Base-by-base conservation (phyloP, 495 filamentous ascomycete genomes). In the Penicillium pancosmium region DNA sequence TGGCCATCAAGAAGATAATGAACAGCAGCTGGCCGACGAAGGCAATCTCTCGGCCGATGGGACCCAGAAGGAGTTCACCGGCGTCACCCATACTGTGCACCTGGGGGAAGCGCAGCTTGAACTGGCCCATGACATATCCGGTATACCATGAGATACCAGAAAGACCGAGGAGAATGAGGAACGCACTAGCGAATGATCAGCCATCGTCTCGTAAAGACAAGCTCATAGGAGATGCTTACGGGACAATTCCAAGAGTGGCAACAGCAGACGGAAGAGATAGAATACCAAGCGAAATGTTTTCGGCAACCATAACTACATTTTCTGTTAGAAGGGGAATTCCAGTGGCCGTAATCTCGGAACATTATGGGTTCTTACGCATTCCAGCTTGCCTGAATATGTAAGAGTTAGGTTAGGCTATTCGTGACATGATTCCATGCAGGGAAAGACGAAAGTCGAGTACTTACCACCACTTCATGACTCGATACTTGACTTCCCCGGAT, bases 1-100 rank as follows among this genome's bases (percentile, higher is more conserved):
- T 88, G 21, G 81, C 89, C 74, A 89, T 87, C 57, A 89, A 84
- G 73, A 93, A 91, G 40, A 88, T 69, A 35, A 91, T 80, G 69
- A 91, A 86, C 44, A 90, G 60, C 15, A 84, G 71, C 62, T 89
- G 87, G 60, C 83, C 86, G 43, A 73, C 68, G 6, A 83, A 84
- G 57, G 87, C 77, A n/a, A 92, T 56, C 56, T 87, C 83, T 43
- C 86, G 85, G 86, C 88, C 88, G 35, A 84, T 67, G 8, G 60
- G 70, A 9, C 88, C 88, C 64, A 85, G 77, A 40, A 92, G 79
- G 46, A 93, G 71, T n/a, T 83, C 71, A 15, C 87, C 87, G 4
- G 84, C 88, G 64, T 94, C 85, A 15, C 85, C 86, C 69, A 92
- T 67, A 40, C 62, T 67, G 31, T 67, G 65, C 12, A 67, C 56